Base-by-base conservation (phyloP, 805 yeast genomes). In the Cyberlindnera mrakii region DNA sequence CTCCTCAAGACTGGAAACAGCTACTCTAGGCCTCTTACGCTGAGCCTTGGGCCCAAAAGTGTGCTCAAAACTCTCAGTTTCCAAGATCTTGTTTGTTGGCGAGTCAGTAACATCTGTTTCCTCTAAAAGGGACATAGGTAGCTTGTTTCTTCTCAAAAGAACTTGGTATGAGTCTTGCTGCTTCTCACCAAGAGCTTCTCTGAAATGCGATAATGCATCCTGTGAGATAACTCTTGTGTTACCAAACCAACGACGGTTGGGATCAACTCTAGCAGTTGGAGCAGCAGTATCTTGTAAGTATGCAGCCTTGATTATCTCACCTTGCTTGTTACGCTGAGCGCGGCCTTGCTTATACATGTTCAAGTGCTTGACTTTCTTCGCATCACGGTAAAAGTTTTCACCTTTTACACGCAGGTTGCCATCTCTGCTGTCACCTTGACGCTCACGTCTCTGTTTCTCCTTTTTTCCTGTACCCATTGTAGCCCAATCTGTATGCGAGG, bases 221-320 rank as follows among this genome's bases (percentile, higher is more conserved):
- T 91, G 99, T 5, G 97, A 91, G 59, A 91, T 91, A 33, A 91
- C 99, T 60, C 99, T 78, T 13, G 99, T 88, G 66, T 89, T 93
- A 39, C 96, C 96, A 61, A 93, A 93, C 99, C 98, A 91, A 60
- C 95, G 79, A 64, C 96, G 78, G 64, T 91, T 91, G 6, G 99
- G 98, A 60, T 87, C 96, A 35, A 91, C 95, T 48, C 99, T 74
- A 2, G 98, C 98, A 50, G 72, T 78, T 13, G 98, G 98, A 25
- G 85, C 73, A 49, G 88, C 90, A 4, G 88, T 80, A 53, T 85
- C 82, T 63, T 91, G 99, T 45, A 91, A 74, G 25, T 79, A 81
- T 16, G 98, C 97, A 35, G 96, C 96, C 59, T 78, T 74, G 42
- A 88, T 75, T 46, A 90, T 75, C 29, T 89, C 96, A 59, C 98